Percentiles rank a stretch among this genome's conserved stretches.
phyloP scores from a whole-genome alignment of 345 rosid species.

The Gossypium thurberi region DNA sequence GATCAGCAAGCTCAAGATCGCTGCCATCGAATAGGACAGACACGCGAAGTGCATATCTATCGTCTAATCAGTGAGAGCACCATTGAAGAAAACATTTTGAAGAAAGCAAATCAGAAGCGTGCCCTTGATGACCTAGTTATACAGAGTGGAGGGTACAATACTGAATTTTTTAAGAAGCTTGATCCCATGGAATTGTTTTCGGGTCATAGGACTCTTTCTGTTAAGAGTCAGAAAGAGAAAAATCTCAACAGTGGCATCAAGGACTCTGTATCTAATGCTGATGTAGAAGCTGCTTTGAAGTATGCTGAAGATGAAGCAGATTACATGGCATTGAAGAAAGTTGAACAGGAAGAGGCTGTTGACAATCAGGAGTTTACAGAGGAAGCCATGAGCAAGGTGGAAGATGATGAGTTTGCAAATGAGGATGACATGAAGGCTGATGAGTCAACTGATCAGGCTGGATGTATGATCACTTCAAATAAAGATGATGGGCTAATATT shows the following conservation, averaged over 20 bases:
- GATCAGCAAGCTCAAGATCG: conserved; percentile 99
- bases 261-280: conserved; percentile 70
- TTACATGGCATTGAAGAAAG: conserved; percentile 98
- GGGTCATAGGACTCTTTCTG: conserved; percentile 58
- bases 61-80: conserved; percentile 97
- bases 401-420: conserved; percentile 81
- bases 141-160: conserved; percentile 95
- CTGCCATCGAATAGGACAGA: conserved; percentile 99
- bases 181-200: conserved; percentile 96
- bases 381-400: conserved; percentile 79
- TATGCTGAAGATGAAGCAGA: conserved; percentile 99
- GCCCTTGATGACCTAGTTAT: conserved; percentile 96
- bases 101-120: conserved; percentile 99
- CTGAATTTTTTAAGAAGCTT: conserved; percentile 97
- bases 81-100: conserved; percentile 94
- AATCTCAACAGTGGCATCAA: conserved; percentile 36
- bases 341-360: conserved; percentile 98
- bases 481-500: conserved; percentile 36
- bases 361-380: conserved; percentile 98
- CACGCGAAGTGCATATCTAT: conserved; percentile 96
- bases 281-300: conserved; percentile 97
- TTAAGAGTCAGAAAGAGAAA: conserved; percentile 57
- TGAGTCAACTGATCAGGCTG: conserved; percentile 59
- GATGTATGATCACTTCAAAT: conserved; percentile 22
- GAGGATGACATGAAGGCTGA: conserved; percentile 81